These are phyloP conservation scores for Diophrys sp. DNA, from an alignment of 73 alveolate species.

Conservation along the genomic window DNA sequence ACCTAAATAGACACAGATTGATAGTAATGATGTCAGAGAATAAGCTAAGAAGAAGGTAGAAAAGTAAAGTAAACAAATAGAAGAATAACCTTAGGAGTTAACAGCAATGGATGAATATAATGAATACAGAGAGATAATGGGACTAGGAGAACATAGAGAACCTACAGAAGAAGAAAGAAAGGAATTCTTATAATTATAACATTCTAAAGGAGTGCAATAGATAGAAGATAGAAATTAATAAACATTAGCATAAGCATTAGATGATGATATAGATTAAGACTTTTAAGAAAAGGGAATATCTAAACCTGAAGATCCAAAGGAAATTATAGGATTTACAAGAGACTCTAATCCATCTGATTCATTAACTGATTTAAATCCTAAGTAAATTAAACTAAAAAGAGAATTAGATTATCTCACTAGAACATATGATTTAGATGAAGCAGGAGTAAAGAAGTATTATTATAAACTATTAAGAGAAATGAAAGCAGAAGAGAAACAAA, in stretches of 20 bases:
- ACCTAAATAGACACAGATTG: not conserved
- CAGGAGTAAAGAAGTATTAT: conserved; percentile 40
- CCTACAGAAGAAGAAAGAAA: too few relatives aligned
- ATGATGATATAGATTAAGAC: not conserved
- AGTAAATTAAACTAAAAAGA: not conserved
- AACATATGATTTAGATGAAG: conserved; percentile 14
- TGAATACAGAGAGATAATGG: too few relatives aligned
- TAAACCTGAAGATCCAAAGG: not conserved
- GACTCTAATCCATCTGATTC: not conserved
- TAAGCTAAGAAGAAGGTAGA: too few relatives aligned
- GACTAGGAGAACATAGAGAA: too few relatives aligned
- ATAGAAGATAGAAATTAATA: not conserved
- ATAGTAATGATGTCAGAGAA: too few relatives aligned
- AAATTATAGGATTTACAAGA: not conserved
- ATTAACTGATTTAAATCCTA: not conserved
- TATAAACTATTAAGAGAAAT: conserved; percentile 44
- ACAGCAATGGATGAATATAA: too few relatives aligned
- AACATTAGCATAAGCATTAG: not conserved
- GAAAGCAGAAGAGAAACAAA: conserved; percentile 17
- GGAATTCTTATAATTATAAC: not conserved
- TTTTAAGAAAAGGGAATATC: not conserved
- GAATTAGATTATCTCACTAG: conserved; percentile 22
- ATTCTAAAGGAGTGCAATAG: not conserved
- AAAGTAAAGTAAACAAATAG: too few relatives aligned
- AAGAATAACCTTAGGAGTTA: too few relatives aligned